phyloP scores from a whole-genome alignment of 441 rosid genomes.

The Euphorbia celastroides region DNA sequence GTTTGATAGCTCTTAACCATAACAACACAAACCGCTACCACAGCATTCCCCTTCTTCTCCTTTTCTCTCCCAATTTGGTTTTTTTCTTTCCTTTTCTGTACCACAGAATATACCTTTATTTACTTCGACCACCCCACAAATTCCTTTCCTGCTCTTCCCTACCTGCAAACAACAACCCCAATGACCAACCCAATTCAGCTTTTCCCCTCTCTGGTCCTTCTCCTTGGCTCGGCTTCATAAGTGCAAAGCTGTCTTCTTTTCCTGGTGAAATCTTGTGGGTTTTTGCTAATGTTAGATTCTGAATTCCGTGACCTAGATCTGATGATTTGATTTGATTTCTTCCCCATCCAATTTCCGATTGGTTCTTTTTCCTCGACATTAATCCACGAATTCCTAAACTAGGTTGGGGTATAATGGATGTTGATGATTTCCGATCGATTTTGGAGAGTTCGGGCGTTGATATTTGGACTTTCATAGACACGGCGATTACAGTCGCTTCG shows the following conservation, averaged over 20 bases:
- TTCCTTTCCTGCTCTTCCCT: background rate
- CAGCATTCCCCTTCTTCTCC: background rate
- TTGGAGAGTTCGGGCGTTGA: conserved; percentile 76
- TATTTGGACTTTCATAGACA: conserved; percentile 78
- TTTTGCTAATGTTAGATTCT: background rate
- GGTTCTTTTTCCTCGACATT: background rate
- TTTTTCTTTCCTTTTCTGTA: background rate
- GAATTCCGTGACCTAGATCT: conserved; percentile 10
- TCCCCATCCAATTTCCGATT: background rate
- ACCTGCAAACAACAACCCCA: background rate
- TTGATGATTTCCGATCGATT: conserved; percentile 72
- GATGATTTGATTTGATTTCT: too few species aligned
- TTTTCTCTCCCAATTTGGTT: background rate
- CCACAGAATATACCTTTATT: background rate
- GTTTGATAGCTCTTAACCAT: too few species aligned
- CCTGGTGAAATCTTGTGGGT: conserved; percentile 18
- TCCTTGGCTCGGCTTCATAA: background rate
- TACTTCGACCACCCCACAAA: background rate
- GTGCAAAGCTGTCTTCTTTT: background rate
- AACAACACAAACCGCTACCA: background rate
- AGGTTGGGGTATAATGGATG: conserved; percentile 45
- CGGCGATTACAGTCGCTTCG: conserved; percentile 73
- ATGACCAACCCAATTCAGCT: conserved; percentile 4
- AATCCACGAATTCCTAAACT: background rate
- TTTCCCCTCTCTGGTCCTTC: background rate